Base-by-base conservation (phyloP, 352 stramenopile species). In the Peronospora farinosa region DNA sequence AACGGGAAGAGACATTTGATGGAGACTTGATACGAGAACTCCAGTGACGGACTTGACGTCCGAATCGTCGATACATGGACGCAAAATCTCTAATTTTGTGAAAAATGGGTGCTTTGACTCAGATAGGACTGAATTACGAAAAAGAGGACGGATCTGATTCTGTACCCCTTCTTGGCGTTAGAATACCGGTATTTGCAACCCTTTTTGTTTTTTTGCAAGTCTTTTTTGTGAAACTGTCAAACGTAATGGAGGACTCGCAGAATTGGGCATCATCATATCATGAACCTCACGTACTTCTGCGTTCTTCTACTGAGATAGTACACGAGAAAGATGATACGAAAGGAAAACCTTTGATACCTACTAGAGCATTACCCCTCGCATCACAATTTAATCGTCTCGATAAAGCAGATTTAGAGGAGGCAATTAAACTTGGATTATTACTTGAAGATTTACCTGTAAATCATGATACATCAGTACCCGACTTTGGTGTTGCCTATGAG, bases 401-500 rank as follows among this genome's bases (percentile, higher is more conserved):
- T 46, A 62, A 73, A 27, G 69, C 55, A 28, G 79, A 90, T 55
- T 42, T 85, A 31, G 31, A 41, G 12, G 71, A 84, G 25, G 76
- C 76, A 8, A 65, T 48, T 13, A 43, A 57, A 5, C 55, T 90
- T 2, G 74, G 76, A 0, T 40, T 90, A 23, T 56, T 90, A 47
- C 68, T 73, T 10, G 38, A 50, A 10, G 60, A 69, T 12, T 60
- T 86, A 19, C 51, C 67, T 16, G 55, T 90, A 25, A 75, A 57
- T 19, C 21, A 44, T 13, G 79, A 90, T 50, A 49, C 70, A 8
- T 36, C 40, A 0, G 70, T 63, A 30, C 57, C 65, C 15, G 74
- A 86, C 35, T 90, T 78, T 50, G 79, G 79, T 53, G 62, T 90
- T 39, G 79, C 72, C 13, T 85, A 87, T 63, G 74, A 90, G 53